Percentiles rank a stretch among this genome's conserved stretches.
phyloP scores from a whole-genome alignment of 2,329 filamentous ascomycete species.

The Neonectria coccinea region DNA sequence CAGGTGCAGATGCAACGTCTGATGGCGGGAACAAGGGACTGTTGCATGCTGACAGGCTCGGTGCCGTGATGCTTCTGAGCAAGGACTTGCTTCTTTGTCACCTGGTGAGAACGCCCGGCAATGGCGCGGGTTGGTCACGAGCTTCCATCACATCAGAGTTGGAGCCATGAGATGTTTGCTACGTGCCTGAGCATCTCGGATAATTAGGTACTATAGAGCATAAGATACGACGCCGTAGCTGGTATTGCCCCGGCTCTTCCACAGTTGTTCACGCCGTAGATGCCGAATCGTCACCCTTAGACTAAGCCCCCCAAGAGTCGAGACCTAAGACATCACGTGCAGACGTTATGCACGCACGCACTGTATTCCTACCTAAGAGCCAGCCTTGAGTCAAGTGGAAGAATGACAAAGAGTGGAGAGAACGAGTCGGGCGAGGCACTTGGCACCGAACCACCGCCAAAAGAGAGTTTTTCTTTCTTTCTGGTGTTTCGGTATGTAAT shows the following conservation, averaged over 20 bases:
- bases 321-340: constrained; percentile 3
- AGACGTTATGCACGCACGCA: neutral
- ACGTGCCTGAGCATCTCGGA: neutral
- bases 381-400: constrained; percentile 4
- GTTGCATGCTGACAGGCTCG: neutral
- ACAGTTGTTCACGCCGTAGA: neutral
- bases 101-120: neutral
- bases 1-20: constrained; percentile 11
- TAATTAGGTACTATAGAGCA: too few species aligned
- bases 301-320: neutral
- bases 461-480: constrained; percentile 5
- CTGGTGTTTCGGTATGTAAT: neutral
- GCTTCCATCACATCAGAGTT: neutral
- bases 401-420: constrained; percentile 25
- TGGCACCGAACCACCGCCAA: neutral
- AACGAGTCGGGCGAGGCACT: constrained; percentile 5
- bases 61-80: neutral
- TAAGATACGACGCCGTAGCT: too few species aligned
- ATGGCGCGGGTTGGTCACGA: neutral
- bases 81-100: neutral
- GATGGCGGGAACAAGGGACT: neutral
- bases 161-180: constrained; percentile 1
- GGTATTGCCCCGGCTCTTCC: neutral
- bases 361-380: neutral
- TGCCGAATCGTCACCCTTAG: neutral